Evolutionary conservation across 2,329 filamentous ascomycete genomes (phyloP), one percentile per base, ranked within the genome.

Genomic region (Gyromitra esculenta): DNA sequence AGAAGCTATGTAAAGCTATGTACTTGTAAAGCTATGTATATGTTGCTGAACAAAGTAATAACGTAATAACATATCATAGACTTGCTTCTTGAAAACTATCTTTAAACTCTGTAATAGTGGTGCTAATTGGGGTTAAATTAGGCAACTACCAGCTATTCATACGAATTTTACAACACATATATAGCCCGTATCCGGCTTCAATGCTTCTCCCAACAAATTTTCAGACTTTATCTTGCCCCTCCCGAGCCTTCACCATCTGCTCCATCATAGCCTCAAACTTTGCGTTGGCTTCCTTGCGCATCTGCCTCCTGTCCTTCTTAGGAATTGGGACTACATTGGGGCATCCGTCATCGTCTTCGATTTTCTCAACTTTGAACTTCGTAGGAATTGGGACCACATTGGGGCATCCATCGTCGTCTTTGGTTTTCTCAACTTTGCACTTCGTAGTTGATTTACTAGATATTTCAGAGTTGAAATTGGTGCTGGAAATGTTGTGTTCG

Each of bases 251-350:
- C 5, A 68, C 21, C 64, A 75, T 75, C 21, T 75, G 43, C 1
- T 75, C 59, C 18, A 75, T 56, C 21, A 75, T 75, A 18, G 72
- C 72, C 57, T 75, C 65, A 11, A 70, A 70, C 31, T 15, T 75
- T 50, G 64, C 72, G 9, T 75, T 68, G 11, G 64, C 57, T n/a
- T 69, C 72, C 6, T 69, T 48, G 7, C 72, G 72, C 37, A 64
- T 11, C 48, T 64, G 72, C 37, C 48, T 56, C 31, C 66, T 69
- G 1, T 54, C 25, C 3, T 68, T 75, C 57, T 70, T 63, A 6
- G 45, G 64, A 18, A 15, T n/a, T 37, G 45, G 45, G 5, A 21
- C 37, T 25, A 31, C 18, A 7, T 13, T 45, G 15, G 54, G 43
- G 63, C 41, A 18, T 5, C 25, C 71, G n/a, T 60, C 45, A 7